Evolutionary conservation across 2,329 filamentous ascomycete genomes (phyloP), one percentile per base, ranked within the genome.

Genomic region (Monosporascus sp.): DNA sequence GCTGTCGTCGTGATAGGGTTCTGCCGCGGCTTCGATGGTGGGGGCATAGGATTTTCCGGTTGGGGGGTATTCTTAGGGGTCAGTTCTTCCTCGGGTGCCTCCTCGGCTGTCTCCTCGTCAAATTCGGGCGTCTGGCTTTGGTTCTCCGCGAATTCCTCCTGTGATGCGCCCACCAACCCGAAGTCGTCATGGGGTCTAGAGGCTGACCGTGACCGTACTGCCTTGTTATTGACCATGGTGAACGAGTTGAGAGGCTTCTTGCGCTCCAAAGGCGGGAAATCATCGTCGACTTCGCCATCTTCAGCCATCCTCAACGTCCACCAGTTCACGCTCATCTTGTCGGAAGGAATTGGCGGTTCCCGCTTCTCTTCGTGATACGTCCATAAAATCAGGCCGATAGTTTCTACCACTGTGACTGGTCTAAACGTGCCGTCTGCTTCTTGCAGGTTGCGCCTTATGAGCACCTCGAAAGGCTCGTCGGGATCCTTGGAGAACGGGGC

Each of bases 221-320:
- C 86, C 52, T 84, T 79, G 65, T 90, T 91, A 66, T 93, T 92
- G 56, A 87, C 88, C 7, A 88, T 91, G 38, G 89, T 90, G 62
- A 93, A 94, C 20, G 90, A 85, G 6, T 82, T 83, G n/a, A 94
- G 77, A 2, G 85, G 81, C 62, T 87, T 88, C 22, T 83, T 90
- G 37, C 90, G 80, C 54, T 88, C 86, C 41, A 94, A 76, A 0
- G 90, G 85, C 34, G 89, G 88, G 59, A 94, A 94, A 64, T 94
- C 90, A 59, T 91, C 88, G 61, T 95, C 90, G 1, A 93, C 85
- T 64, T 94, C 90, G 48, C 88, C 90, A 52, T 94, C 85, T 56
- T 94, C 85, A 2, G 92, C 88, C 84, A 95, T 91, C 41, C 89
- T 82, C 52, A 95, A 73, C 24, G 85, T 90, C 87, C 88, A 94